These are phyloP conservation scores for Lithocarpus polystachyus DNA, from an alignment of 306 rosid genomes.

Conservation along the genomic window DNA sequence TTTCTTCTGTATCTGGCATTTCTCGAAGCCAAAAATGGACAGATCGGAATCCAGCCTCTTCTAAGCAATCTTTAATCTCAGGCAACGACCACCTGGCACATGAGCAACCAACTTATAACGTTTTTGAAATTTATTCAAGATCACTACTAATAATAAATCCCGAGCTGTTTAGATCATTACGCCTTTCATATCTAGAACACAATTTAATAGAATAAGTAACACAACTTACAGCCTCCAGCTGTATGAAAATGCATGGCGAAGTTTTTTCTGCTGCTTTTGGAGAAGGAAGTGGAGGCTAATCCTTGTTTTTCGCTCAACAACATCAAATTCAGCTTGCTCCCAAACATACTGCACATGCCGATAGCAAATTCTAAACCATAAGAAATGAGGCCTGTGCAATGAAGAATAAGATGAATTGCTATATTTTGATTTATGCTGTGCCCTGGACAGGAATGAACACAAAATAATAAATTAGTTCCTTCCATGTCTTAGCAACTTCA, in stretches of 20 bases:
- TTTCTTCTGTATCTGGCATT: slow-evolving; percentile 72
- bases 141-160: not conserved
- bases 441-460: not conserved
- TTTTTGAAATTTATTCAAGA: slow-evolving; percentile 18
- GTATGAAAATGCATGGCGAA: slow-evolving; percentile 84
- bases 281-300: slow-evolving; percentile 84
- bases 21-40: slow-evolving; percentile 79
- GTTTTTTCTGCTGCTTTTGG: slow-evolving; percentile 66
- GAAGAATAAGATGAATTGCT: not conserved
- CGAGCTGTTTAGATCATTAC: not conserved
- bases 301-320: slow-evolving; percentile 80
- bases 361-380: slow-evolving; percentile 16
- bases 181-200: not conserved
- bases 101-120: slow-evolving; percentile 18
- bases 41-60: slow-evolving; percentile 79
- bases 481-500: not conserved
- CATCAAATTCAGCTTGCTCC: slow-evolving; percentile 95
- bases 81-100: slow-evolving; percentile 87
- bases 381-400: not conserved
- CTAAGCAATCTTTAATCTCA: slow-evolving; percentile 85
- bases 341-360: slow-evolving; percentile 69
- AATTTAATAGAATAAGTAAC: not conserved
- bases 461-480: not conserved
- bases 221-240: slow-evolving; percentile 87
- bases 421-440: not conserved